phyloP scores from a whole-genome alignment of 2,329 filamentous ascomycete genomes.

The Fusarium proliferatum region DNA sequence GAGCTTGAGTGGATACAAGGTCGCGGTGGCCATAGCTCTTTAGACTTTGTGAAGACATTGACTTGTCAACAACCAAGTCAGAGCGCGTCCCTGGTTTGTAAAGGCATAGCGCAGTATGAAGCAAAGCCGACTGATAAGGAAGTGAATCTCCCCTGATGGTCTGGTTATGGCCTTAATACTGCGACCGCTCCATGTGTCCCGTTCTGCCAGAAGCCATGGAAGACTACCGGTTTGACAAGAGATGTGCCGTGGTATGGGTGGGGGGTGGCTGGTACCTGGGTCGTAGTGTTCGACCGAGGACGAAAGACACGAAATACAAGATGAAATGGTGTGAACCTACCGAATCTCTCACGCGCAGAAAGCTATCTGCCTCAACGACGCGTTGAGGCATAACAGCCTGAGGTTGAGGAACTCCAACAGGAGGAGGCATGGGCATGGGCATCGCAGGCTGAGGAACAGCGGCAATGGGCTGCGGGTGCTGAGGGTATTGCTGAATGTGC shows the following conservation, averaged over 20 bases:
- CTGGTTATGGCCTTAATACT: too few relatives aligned
- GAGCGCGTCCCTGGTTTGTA: conserved; percentile 22
- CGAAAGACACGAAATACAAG: background rate
- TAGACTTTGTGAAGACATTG: conserved; percentile 1
- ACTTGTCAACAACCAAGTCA: conserved; percentile 25
- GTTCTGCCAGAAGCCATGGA: background rate
- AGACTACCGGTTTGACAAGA: background rate
- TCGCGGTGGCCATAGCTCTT: conserved; percentile 37
- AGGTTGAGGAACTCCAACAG: conserved; percentile 33
- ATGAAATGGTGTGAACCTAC: conserved; percentile 65
- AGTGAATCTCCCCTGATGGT: background rate
- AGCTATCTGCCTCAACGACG: conserved; percentile 77
- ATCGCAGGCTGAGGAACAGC: conserved; percentile 54
- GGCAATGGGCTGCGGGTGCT: conserved; percentile 44
- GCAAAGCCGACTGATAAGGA: background rate
- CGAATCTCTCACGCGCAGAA: conserved; percentile 82
- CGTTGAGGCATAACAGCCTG: conserved; percentile 45
- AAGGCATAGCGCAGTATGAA: background rate
- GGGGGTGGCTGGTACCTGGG: background rate
- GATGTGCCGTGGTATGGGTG: background rate
- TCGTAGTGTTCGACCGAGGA: background rate
- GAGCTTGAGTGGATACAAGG: conserved; percentile 26
- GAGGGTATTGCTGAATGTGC: conserved; percentile 37
- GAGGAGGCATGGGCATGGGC: conserved; percentile 48
- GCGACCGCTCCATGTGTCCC: background rate